These are phyloP conservation scores for Paratinospora sagittata DNA, from an alignment of 164 flowering plant genomes.

Conservation along the genomic window DNA sequence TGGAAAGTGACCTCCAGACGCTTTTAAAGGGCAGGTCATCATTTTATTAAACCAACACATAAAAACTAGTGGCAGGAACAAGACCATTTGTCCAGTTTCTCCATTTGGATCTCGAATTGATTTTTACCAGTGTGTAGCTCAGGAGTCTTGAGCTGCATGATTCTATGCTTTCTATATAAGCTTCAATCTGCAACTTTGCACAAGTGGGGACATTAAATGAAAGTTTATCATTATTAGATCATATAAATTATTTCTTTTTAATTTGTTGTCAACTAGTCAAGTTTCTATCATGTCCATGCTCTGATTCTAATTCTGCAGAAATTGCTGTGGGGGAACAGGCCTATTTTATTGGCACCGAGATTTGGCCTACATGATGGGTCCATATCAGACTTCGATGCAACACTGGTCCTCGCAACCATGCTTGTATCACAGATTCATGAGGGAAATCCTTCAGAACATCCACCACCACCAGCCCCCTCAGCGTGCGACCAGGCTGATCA, in stretches of 20 bases:
- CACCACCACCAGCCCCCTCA: slow-evolving; percentile 27
- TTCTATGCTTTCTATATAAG: not conserved
- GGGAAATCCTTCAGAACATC: slow-evolving; percentile 39
- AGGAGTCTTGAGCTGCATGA: not conserved
- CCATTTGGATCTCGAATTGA: not conserved
- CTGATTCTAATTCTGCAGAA: slow-evolving; percentile 5
- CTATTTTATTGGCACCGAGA: slow-evolving; percentile 89
- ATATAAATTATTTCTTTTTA: not conserved
- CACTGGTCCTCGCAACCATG: slow-evolving; percentile 93
- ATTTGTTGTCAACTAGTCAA: not conserved
- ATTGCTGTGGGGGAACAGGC: slow-evolving; percentile 45
- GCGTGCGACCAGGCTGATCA: slow-evolving; percentile 28
- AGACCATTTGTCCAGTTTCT: not conserved
- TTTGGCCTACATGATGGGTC: slow-evolving; percentile 77
- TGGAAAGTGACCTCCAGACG: not conserved
- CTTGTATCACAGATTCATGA: slow-evolving; percentile 70
- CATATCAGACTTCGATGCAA: slow-evolving; percentile 68
- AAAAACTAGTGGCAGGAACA: not conserved
- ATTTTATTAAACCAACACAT: not conserved
- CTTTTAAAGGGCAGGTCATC: not conserved
- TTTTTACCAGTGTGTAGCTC: not conserved
- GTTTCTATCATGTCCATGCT: not conserved
- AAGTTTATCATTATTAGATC: not conserved
- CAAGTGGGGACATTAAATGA: not conserved
- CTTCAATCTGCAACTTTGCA: not conserved